Evolutionary conservation across 2,329 filamentous ascomycete genomes (phyloP), one percentile per base, ranked within the genome.

Genomic region (Corynespora cassiicola): DNA sequence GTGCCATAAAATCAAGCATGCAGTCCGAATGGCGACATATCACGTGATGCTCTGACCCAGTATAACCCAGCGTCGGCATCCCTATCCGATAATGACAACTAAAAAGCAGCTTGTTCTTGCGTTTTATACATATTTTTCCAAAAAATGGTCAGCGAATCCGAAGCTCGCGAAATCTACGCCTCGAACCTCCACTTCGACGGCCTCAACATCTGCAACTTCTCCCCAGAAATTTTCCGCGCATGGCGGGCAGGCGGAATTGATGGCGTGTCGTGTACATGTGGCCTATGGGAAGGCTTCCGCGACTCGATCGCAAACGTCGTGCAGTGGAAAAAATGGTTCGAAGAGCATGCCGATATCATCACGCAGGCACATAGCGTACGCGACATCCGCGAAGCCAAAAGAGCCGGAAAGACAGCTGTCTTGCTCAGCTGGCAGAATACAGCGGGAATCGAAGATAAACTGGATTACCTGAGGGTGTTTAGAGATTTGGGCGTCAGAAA

Each of bases 241-340:
- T 71, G 69, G 68, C 35, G 24, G 11, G 27, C 31, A 6, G 67
- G 69, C 8, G 69, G 68, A 21, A 68, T 72, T 35, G 69, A 65
- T 9, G 69, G 68, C n/a, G 68, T 72, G 3, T 71, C 67, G 3
- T 70, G 67, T 47, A 72, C 69, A 1, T 70, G 66, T 32, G 61
- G 67, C 3, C 56, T 73, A 7, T 72, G 68, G 69, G 67, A 72
- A 38, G 63, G 63, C 3, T 67, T 72, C 33, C 57, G 66, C 7
- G 63, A 48, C 20, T 66, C 61, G 22, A 64, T 73, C n/a, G 50
- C 61, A 33, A 68, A 71, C 23, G 67, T 71, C 1, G 66, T 72
- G 8, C 63, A 71, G 31, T 72, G 68, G 68, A 72, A 72, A 50
- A 62, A 68, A 36, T 72, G 69, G 70, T 72, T 72, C 34, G 69